A percentile compares a stretch with the other conserved stretches of the same genome.
phyloP scores from a whole-genome alignment of 257 asterid species.

The Leonotis leonurus region DNA sequence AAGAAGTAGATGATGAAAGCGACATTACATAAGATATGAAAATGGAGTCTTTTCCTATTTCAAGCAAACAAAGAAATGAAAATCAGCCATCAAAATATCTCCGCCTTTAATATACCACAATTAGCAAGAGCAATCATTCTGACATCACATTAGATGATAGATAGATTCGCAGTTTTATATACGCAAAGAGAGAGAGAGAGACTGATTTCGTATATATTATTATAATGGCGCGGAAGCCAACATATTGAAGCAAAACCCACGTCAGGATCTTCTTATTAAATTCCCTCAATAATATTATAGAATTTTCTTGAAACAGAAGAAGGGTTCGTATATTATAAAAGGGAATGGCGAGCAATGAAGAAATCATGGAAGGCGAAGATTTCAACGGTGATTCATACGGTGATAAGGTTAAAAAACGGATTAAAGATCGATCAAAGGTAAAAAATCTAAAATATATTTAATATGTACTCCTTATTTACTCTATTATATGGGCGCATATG shows the following conservation, averaged over 20 bases:
- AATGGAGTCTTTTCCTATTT: background rate
- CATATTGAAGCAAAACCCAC: conserved; percentile 17
- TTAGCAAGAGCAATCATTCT: conserved; percentile 1
- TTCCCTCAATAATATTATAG: background rate
- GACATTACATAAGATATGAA: background rate
- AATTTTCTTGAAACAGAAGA: conserved; percentile 16
- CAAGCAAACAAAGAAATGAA: background rate
- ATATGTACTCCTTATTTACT: background rate
- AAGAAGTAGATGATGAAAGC: background rate
- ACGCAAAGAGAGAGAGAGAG: background rate
- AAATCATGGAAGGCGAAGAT: conserved; percentile 53
- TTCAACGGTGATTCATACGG: conserved; percentile 43
- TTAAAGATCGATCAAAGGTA: conserved; percentile 81
- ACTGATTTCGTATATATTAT: background rate
- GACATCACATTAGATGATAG: no score
- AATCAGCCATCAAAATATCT: background rate
- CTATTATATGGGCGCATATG: background rate
- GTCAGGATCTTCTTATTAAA: conserved; percentile 14
- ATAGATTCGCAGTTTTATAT: conserved; percentile 1
- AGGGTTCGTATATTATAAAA: background rate
- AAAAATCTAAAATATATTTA: background rate
- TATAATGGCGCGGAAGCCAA: background rate
- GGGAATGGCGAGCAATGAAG: conserved; percentile 54
- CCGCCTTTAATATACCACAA: conserved; percentile 4
- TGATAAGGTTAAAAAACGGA: conserved; percentile 35